phyloP scores from a whole-genome alignment of 2,329 filamentous ascomycete genomes.

The Colletotrichum lupini region DNA sequence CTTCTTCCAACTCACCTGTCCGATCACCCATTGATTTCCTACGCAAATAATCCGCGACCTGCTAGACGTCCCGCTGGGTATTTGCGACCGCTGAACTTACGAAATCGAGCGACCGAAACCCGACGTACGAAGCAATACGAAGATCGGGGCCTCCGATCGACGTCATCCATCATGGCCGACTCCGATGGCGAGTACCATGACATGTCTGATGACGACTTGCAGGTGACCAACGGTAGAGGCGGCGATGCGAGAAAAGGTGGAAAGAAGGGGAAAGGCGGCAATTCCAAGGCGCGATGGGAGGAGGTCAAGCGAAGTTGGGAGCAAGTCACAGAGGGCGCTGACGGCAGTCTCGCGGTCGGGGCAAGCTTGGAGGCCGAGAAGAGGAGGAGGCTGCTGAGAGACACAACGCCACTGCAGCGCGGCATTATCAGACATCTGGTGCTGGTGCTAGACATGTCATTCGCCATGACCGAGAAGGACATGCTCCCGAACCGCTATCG shows the following conservation, averaged over 20 bases:
- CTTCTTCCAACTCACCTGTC: background rate
- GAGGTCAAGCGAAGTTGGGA: conserved; percentile 77
- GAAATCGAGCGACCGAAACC: background rate
- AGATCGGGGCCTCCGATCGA: background rate
- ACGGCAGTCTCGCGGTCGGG: conserved; percentile 82
- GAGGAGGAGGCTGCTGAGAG: conserved; percentile 82
- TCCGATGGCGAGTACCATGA: conserved; percentile 78
- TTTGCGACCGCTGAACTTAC: background rate
- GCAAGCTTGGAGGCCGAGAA: conserved; percentile 85
- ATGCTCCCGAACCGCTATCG: conserved; percentile 88
- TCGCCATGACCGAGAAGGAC: conserved; percentile 96
- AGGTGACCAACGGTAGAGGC: conserved; percentile 46
- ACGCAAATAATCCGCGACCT: background rate
- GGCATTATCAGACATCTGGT: conserved; percentile 98
- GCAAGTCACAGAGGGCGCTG: conserved; percentile 79
- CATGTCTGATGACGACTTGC: conserved; percentile 73
- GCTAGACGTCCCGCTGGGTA: background rate
- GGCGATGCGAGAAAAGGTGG: conserved; percentile 7
- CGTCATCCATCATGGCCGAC: conserved; percentile 68
- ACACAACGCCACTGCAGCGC: conserved; percentile 94
- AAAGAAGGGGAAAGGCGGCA: conserved; percentile 46
- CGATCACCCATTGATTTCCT: background rate
- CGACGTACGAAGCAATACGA: background rate
- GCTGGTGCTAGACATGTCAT: conserved; percentile 89
- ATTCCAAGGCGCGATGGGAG: conserved; percentile 70